Evolutionary conservation across 305 asterid genomes (phyloP).

Genomic region (Salvia sclarea): DNA sequence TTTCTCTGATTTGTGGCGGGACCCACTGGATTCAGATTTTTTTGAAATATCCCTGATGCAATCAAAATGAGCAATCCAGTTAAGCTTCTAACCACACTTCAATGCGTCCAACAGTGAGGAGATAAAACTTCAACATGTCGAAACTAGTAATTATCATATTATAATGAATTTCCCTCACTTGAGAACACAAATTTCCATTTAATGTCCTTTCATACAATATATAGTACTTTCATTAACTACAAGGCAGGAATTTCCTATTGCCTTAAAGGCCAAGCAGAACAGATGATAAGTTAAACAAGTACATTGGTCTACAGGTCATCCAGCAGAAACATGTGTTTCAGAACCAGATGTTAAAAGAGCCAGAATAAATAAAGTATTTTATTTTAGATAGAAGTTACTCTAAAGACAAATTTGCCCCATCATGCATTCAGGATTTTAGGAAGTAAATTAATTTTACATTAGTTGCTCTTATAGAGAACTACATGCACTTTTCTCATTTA

Average conservation of each 20-base stretch:
- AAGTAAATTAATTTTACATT: not conserved
- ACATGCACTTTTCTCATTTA: not conserved
- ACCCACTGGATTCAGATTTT: constrained; percentile 38
- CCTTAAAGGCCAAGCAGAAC: not conserved
- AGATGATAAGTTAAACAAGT: not conserved
- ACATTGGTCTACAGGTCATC: constrained; percentile 3
- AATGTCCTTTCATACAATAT: too few species aligned
- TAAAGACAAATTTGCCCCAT: not conserved
- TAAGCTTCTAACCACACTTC: constrained; percentile 17
- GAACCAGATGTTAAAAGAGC: not conserved
- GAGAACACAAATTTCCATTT: not conserved
- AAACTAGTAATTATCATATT: constrained; percentile 13
- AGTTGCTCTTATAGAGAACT: constrained; percentile 2
- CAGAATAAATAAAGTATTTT: too few species aligned
- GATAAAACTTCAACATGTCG: constrained; percentile 3
- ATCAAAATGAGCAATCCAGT: constrained; percentile 30
- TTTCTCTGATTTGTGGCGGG: constrained; percentile 38
- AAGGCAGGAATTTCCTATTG: constrained; percentile 14
- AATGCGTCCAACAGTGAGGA: constrained; percentile 5
- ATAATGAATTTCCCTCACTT: constrained; percentile 20
- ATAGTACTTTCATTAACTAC: constrained; percentile 2
- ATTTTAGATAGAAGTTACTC: not conserved
- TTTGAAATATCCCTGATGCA: constrained; percentile 57
- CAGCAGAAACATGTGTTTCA: not conserved
- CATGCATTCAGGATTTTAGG: not conserved